Conservation (phyloP, 2,329 filamentous ascomycete species). For the Orbilia ellipsospora region DNA sequence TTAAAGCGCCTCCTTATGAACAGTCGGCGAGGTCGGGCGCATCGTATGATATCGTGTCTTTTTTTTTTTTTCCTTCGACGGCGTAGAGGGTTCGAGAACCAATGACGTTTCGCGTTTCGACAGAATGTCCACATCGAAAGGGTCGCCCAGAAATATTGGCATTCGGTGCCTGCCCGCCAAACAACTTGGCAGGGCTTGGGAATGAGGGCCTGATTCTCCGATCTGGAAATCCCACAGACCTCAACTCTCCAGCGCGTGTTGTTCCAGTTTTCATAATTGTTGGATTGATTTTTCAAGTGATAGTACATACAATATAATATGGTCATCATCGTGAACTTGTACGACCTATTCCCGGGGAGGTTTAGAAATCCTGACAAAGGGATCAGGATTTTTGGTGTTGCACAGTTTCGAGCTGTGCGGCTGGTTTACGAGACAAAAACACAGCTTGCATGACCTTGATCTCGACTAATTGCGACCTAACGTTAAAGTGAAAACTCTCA, state of each 20-base stretch:
- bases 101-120: slow-evolving; percentile 36
- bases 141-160: slow-evolving; percentile 19
- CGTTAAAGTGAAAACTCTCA: too few relatives aligned
- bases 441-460: too few relatives aligned
- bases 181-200: not conserved
- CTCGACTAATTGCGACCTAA: too few relatives aligned
- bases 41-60: slow-evolving; percentile 22
- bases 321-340: too few relatives aligned
- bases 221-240: slow-evolving; percentile 4
- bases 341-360: too few relatives aligned
- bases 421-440: too few relatives aligned
- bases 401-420: too few relatives aligned
- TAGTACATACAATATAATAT: too few relatives aligned
- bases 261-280: too few relatives aligned
- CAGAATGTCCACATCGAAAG: slow-evolving; percentile 38
- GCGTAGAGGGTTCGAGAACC: slow-evolving; percentile 33
- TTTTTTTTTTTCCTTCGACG: slow-evolving; percentile 9
- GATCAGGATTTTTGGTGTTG: too few relatives aligned
- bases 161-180: slow-evolving; percentile 21
- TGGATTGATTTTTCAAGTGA: too few relatives aligned
- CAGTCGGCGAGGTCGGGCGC: slow-evolving; percentile 16
- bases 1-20: slow-evolving; percentile 9
- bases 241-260: not conserved
- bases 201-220: not conserved
- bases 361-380: too few relatives aligned